These are phyloP conservation scores for Saxispiralis lemnorum DNA, from an alignment of 495 filamentous ascomycete species.

Conservation along the genomic window DNA sequence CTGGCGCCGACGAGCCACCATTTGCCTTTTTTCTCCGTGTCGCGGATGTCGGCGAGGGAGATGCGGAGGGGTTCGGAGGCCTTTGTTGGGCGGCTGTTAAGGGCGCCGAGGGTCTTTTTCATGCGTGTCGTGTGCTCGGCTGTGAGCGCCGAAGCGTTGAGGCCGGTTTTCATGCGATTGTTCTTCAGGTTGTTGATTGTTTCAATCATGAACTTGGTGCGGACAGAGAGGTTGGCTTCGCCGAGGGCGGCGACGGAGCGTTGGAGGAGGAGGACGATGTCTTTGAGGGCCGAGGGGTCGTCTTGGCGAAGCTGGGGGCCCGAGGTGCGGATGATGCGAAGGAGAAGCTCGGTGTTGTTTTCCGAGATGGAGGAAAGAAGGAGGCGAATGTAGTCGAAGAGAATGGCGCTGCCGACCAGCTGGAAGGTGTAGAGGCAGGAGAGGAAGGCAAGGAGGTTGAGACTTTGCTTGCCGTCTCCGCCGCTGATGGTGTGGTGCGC, in stretches of 20 bases:
- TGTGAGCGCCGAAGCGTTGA: conserved; percentile 40
- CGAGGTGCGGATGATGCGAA: conserved; percentile 62
- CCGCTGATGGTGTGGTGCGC: conserved; percentile 29
- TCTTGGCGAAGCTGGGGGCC: conserved; percentile 76
- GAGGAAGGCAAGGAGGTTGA: conserved; percentile 72
- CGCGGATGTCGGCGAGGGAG: conserved; percentile 58
- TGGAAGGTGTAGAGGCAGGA: conserved; percentile 83
- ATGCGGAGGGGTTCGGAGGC: conserved; percentile 68
- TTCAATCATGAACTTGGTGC: conserved; percentile 96
- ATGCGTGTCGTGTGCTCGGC: conserved; percentile 68
- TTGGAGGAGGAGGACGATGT: conserved; percentile 69
- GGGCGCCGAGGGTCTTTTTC: conserved; percentile 60
- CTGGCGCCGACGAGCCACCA: conserved; percentile 97
- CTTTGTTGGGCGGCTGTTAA: conserved; percentile 50
- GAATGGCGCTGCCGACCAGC: conserved; percentile 57
- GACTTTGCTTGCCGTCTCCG: conserved; percentile 40
- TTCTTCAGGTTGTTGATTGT: conserved; percentile 87
- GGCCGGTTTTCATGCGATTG: conserved; percentile 66
- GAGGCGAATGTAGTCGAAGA: conserved; percentile 76
- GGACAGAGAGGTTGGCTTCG: conserved; percentile 57
- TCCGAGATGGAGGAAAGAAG: conserved; percentile 64
- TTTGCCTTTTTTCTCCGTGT: conserved; percentile 74
- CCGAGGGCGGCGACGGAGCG: conserved; percentile 46
- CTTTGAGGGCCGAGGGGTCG: conserved; percentile 77
- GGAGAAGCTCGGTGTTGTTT: conserved; percentile 75